A percentile compares a stretch with the other conserved stretches of the same genome.
These are phyloP conservation scores for Zymoseptoria tritici DNA, from an alignment of 2,329 filamentous ascomycete genomes.

Conservation along the genomic window DNA sequence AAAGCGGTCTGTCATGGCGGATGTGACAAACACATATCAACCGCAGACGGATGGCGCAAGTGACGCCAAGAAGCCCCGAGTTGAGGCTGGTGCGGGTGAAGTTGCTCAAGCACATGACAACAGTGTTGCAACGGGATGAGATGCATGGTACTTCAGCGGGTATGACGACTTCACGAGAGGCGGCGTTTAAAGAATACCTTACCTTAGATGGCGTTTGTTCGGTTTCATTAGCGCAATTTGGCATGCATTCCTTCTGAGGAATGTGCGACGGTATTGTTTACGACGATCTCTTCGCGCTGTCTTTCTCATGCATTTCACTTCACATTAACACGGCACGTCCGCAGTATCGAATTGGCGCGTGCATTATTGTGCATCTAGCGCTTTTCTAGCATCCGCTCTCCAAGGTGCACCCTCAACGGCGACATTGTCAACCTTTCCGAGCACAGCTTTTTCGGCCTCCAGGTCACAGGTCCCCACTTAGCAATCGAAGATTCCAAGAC, in stretches of 20 bases:
- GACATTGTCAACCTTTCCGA: neutral
- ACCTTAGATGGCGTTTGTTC: neutral
- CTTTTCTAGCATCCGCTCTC: too few species aligned
- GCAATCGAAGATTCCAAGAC: neutral
- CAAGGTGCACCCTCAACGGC: neutral
- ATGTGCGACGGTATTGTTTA: neutral
- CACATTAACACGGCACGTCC: too few species aligned
- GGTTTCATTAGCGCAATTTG: neutral
- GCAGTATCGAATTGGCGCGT: too few species aligned
- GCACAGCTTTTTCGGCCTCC: neutral
- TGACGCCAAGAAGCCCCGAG: conserved; percentile 36
- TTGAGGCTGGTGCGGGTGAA: conserved; percentile 21
- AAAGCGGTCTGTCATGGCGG: conserved; percentile 34
- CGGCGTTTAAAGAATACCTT: neutral
- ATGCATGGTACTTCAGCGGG: neutral
- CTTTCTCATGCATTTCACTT: neutral
- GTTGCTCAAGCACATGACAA: neutral
- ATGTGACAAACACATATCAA: conserved; percentile 40
- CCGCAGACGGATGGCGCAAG: conserved; percentile 26
- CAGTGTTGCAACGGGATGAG: neutral
- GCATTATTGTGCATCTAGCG: too few species aligned
- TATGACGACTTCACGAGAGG: neutral
- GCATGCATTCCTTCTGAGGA: neutral
- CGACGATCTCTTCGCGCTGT: neutral
- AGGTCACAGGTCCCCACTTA: neutral